Conservation (phyloP, 345 rosid genomes). For the Dipteronia dyeriana region DNA sequence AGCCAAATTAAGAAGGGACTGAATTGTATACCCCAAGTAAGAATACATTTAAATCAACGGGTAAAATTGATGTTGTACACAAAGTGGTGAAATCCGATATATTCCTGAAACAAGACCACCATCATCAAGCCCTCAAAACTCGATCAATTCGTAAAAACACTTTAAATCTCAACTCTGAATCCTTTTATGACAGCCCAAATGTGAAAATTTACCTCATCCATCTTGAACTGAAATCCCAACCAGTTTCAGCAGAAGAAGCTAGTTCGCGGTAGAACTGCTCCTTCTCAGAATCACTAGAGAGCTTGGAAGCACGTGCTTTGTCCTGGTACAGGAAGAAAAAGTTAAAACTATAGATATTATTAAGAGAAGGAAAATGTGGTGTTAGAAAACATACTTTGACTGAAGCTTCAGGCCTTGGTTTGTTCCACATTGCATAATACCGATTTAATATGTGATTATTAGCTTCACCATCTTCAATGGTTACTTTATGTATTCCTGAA, state of each 20-base stretch:
- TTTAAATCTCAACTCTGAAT: neutral
- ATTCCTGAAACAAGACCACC: constrained; percentile 46
- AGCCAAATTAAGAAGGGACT: neutral
- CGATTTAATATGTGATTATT: constrained; percentile 58
- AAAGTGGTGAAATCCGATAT: constrained; percentile 54
- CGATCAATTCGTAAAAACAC: neutral
- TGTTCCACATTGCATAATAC: constrained; percentile 90
- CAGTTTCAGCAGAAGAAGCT: constrained; percentile 91
- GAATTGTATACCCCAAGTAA: constrained; percentile 54
- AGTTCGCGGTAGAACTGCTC: constrained; percentile 63
- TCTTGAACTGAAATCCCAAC: constrained; percentile 88
- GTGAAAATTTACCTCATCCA: constrained; percentile 77
- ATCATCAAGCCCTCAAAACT: neutral
- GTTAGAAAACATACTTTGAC: constrained; percentile 46
- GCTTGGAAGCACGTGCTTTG: constrained; percentile 55
- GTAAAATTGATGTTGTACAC: constrained; percentile 75
- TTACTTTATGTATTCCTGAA: constrained; percentile 67
- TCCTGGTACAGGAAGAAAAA: constrained; percentile 50
- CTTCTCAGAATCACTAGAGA: constrained; percentile 48
- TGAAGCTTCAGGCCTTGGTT: constrained; percentile 81
- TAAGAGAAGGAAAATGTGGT: constrained; percentile 3
- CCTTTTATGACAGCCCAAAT: neutral
- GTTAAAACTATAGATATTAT: neutral
- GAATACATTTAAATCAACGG: constrained; percentile 82
- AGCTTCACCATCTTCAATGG: constrained; percentile 49